Conservation (phyloP, 2,329 filamentous ascomycete genomes). For the Aquanectria penicillioides region DNA sequence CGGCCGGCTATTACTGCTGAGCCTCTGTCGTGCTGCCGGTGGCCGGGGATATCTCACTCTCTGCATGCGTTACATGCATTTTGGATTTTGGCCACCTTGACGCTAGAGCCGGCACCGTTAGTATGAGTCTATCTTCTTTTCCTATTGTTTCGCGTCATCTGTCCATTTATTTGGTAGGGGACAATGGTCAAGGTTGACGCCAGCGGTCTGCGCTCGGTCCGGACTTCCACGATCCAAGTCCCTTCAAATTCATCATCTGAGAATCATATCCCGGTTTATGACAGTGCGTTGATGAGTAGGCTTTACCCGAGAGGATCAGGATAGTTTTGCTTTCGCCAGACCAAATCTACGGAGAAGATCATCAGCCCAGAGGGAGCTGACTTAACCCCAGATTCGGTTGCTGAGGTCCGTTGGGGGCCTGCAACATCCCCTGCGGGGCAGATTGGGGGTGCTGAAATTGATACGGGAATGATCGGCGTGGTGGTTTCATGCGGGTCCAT, state of each 20-base stretch:
- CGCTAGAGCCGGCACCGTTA: background rate
- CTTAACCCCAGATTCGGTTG: background rate
- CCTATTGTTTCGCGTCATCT: background rate
- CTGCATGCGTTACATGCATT: slow-evolving; percentile 4
- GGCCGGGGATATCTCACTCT: background rate
- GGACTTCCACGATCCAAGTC: background rate
- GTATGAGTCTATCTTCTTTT: background rate
- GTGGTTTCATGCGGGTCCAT: background rate
- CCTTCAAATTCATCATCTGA: background rate
- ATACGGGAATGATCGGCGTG: background rate
- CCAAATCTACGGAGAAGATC: background rate
- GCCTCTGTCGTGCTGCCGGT: too few relatives aligned
- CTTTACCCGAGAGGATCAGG: too few relatives aligned
- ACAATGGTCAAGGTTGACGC: background rate
- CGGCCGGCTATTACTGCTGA: too few relatives aligned
- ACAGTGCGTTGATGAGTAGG: too few relatives aligned
- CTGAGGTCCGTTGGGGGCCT: background rate
- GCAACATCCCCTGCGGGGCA: background rate
- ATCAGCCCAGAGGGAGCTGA: background rate
- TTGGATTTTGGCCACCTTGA: background rate
- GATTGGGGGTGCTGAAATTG: background rate
- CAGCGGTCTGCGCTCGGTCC: background rate
- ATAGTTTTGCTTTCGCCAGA: too few relatives aligned
- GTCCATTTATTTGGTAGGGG: background rate
- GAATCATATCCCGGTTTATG: background rate